Percentiles rank a stretch among this genome's conserved stretches.
These are phyloP conservation scores for Plasmodium fragile DNA, from an alignment of 169 alveolate genomes.

Conservation along the genomic window DNA sequence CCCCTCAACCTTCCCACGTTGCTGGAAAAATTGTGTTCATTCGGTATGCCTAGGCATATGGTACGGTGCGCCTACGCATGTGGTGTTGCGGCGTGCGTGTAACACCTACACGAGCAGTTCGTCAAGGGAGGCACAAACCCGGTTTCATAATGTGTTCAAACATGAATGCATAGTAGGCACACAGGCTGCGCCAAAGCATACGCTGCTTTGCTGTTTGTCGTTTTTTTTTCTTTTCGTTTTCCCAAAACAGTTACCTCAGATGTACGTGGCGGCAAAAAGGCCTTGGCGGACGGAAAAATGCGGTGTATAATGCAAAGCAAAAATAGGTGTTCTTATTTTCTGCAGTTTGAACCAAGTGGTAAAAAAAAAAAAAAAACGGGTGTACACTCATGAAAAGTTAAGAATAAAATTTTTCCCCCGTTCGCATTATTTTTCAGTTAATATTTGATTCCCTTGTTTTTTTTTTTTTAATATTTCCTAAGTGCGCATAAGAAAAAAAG, in stretches of 20 bases:
- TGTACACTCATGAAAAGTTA: not conserved
- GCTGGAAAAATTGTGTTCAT: not conserved
- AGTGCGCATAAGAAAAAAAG: not conserved
- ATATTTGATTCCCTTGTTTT: not conserved
- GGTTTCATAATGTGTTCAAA: not conserved
- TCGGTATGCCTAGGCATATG: not conserved
- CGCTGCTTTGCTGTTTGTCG: not conserved
- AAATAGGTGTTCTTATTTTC: not conserved
- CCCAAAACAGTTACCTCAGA: not conserved
- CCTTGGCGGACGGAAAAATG: not conserved
- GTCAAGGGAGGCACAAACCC: not conserved
- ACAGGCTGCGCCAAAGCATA: not conserved
- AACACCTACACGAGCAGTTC: not conserved
- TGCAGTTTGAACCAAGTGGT: not conserved
- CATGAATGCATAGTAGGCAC: not conserved
- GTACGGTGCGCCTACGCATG: not conserved
- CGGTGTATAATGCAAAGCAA: not conserved
- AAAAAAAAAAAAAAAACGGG: not conserved
- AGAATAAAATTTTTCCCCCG: not conserved
- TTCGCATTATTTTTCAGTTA: not conserved
- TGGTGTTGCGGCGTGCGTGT: not conserved
- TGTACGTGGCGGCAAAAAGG: not conserved
- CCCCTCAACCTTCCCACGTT: not conserved
- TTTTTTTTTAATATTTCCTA: not conserved
- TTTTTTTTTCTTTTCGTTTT: not conserved